These are phyloP conservation scores for Melanomma pulvis-pyrius DNA, from an alignment of 495 filamentous ascomycete genomes.

Conservation along the genomic window DNA sequence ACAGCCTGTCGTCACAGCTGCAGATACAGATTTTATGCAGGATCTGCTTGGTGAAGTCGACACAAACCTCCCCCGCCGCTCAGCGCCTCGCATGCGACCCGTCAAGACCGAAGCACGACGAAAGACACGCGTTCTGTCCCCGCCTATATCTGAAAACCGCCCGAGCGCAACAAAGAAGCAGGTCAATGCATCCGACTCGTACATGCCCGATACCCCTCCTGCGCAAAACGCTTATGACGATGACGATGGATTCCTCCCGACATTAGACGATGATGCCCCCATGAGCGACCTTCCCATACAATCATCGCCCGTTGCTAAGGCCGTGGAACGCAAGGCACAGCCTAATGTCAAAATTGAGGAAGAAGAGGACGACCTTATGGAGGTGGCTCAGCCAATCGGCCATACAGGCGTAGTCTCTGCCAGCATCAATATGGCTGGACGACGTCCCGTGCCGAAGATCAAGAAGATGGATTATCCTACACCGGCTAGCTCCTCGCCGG, in stretches of 20 bases:
- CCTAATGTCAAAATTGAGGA: slow-evolving; percentile 61
- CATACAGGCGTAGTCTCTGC: slow-evolving; percentile 62
- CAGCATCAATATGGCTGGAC: slow-evolving; percentile 85
- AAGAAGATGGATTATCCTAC: slow-evolving; percentile 68
- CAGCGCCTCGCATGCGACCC: slow-evolving; percentile 59
- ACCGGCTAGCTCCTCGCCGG: slow-evolving; percentile 76
- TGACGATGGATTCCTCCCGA: slow-evolving; percentile 59
- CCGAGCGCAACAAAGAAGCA: slow-evolving; percentile 45
- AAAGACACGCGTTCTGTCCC: slow-evolving; percentile 79
- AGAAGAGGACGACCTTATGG: slow-evolving; percentile 80
- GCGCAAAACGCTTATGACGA: slow-evolving; percentile 53
- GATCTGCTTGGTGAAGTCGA: slow-evolving; percentile 88
- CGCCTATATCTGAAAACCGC: slow-evolving; percentile 57
- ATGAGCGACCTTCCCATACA: slow-evolving; percentile 80
- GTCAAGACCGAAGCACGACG: slow-evolving; percentile 73
- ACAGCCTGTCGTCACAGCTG: slow-evolving; percentile 65
- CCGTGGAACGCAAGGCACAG: slow-evolving; percentile 70
- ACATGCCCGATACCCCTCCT: slow-evolving; percentile 47
- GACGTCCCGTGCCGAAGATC: slow-evolving; percentile 75
- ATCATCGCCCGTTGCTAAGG: slow-evolving; percentile 85
- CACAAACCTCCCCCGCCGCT: slow-evolving; percentile 68
- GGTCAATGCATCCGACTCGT: slow-evolving; percentile 50
- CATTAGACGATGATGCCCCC: slow-evolving; percentile 65
- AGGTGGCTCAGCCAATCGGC: slow-evolving; percentile 74
- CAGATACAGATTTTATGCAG: slow-evolving; percentile 83